These are phyloP conservation scores for Agaricus blazei DNA, from an alignment of 768 basidiomycete genomes.

Conservation along the genomic window DNA sequence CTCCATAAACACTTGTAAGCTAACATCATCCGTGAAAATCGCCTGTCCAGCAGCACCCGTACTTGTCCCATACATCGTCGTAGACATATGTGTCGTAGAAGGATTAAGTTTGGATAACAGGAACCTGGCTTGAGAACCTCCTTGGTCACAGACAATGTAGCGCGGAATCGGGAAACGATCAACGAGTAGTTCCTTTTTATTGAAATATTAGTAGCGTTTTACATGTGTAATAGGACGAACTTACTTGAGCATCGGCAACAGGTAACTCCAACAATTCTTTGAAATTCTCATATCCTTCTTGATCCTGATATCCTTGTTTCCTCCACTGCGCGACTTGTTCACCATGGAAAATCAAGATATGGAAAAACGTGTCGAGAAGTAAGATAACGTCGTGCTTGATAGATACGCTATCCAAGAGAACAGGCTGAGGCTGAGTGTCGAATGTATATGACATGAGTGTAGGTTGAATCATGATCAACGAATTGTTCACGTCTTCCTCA, in stretches of 20 bases:
- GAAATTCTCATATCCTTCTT: conserved; percentile 98
- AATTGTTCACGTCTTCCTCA: conserved; percentile 98
- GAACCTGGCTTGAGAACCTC: conserved; percentile 98
- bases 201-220: not conserved
- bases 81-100: conserved; percentile 95
- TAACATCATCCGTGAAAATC: conserved; percentile 98
- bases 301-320: conserved; percentile 97
- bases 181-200: conserved; percentile 75
- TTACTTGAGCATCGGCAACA: conserved; percentile 81
- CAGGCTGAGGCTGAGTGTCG: conserved; percentile 87
- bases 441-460: conserved; percentile 98
- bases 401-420: conserved; percentile 93
- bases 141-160: conserved; percentile 97
- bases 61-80: conserved; percentile 81
- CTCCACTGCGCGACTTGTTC: conserved; percentile 97
- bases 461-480: conserved; percentile 99
- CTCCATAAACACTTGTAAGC: conserved; percentile 97
- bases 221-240: conserved; percentile 4
- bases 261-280: conserved; percentile 89
- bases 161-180: conserved; percentile 97
- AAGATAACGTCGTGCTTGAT: conserved; percentile 97
- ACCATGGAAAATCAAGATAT: conserved; percentile 99
- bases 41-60: conserved; percentile 75
- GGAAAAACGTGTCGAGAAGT: conserved; percentile 98
- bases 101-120: conserved; percentile 94